Evolutionary conservation across 176 grass and related monocot species (phyloP).

Genomic region (Ananas comosus): DNA sequence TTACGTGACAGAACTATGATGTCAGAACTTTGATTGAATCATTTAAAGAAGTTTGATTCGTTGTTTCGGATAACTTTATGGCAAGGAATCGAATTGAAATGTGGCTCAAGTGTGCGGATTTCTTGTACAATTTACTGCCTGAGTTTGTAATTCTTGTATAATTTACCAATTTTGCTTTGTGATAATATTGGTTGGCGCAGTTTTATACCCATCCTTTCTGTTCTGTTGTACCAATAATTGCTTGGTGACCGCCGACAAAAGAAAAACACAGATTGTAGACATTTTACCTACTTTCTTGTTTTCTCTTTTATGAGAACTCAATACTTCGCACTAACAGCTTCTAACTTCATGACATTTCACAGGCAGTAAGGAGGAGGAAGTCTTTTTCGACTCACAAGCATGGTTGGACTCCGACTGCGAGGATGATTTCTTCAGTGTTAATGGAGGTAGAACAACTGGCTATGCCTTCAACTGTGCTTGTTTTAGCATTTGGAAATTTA

Average conservation of each 20-base stretch:
- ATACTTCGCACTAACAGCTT: not conserved
- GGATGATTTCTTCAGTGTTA: constrained; percentile 27
- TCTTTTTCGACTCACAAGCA: constrained; percentile 17
- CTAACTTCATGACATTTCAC: not conserved
- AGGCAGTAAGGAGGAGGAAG: constrained; percentile 3
- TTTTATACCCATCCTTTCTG: too few species aligned
- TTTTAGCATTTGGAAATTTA: not conserved
- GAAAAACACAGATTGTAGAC: not conserved
- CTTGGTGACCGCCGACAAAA: not conserved
- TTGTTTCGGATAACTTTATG: too few species aligned
- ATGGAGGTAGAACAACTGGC: constrained; percentile 4
- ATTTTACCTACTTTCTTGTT: not conserved
- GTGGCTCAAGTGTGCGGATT: too few species aligned
- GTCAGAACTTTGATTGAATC: too few species aligned
- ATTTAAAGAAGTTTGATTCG: too few species aligned
- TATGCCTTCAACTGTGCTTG: not conserved
- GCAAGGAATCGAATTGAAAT: too few species aligned
- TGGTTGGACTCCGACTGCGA: constrained; percentile 27
- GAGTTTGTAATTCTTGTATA: too few species aligned
- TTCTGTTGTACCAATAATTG: not conserved
- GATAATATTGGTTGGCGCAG: too few species aligned
- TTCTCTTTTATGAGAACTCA: not conserved
- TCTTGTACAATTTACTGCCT: too few species aligned
- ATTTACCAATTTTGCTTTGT: too few species aligned
- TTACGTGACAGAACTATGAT: too few species aligned